phyloP scores from a whole-genome alignment of 805 yeast species.

The Candida parachauliodes region DNA sequence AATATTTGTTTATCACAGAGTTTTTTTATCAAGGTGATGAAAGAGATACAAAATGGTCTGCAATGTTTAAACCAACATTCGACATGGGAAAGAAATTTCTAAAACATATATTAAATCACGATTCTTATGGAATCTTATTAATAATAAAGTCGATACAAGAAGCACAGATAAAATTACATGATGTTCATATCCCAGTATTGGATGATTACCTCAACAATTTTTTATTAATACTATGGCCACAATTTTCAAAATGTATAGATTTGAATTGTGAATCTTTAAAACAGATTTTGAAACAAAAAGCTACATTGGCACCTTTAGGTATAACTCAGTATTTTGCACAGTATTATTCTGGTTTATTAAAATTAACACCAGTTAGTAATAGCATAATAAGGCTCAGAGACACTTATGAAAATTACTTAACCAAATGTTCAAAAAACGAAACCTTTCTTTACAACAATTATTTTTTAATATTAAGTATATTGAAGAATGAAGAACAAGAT shows the following conservation, averaged over 20 bases:
- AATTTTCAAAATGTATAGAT: constrained; percentile 73
- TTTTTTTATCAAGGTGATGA: constrained; percentile 56
- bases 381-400: constrained; percentile 67
- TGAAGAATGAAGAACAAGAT: constrained; percentile 42
- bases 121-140: constrained; percentile 73
- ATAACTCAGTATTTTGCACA: constrained; percentile 79
- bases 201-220: constrained; percentile 68
- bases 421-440: constrained; percentile 70
- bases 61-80: constrained; percentile 35
- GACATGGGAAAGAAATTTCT: constrained; percentile 44
- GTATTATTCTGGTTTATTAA: constrained; percentile 65
- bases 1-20: constrained; percentile 66
- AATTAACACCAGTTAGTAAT: constrained; percentile 64
- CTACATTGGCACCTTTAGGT: constrained; percentile 42
- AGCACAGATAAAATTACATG: constrained; percentile 61
- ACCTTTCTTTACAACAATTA: constrained; percentile 72
- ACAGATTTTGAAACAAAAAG: constrained; percentile 33
- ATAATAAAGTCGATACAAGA: constrained; percentile 69
- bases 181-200: constrained; percentile 61
- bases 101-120: constrained; percentile 44
- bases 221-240: constrained; percentile 78
- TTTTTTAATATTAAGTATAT: constrained; percentile 55
- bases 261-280: constrained; percentile 71
- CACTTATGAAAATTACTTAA: constrained; percentile 76
- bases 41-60: constrained; percentile 29